Base-by-base conservation (phyloP, 2,329 filamentous ascomycete genomes). In the Nothophaeocryptopus gaeumannii region DNA sequence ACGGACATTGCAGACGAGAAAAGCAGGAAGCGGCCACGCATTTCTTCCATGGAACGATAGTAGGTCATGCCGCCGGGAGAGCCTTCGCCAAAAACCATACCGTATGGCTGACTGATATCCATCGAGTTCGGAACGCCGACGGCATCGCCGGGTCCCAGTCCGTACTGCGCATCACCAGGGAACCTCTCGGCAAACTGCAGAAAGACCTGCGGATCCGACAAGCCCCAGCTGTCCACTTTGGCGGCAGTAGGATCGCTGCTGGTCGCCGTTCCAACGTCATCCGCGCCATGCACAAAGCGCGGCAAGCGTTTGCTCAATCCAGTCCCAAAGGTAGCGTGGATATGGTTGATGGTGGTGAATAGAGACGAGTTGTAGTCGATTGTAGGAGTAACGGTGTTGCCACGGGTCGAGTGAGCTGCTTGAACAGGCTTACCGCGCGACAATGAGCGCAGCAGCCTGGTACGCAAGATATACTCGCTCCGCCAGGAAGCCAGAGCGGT, bases 401-500 rank as follows among this genome's bases (percentile, higher is more conserved):
- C 78, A 15, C 80, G 75, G 14, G 76, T 69, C 5, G 79, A 71
- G 9, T 82, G 80, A 39, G 75, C 70, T 8, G 75, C 73, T 33
- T 84, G 78, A 11, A 73, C 67, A 20, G 92, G 89, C 65, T 91
- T 95, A 43, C 92, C 93, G 52, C 89, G 84, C 39, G 80, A 80
- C 50, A 97, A 75, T 54, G 88, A 93, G 38, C 90, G 82, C 45
- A 97, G 74, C 44, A 97, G 79, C 39, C 89, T 82, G 2, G 90
- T 96, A 39, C 93, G 81, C 49, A 96, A 73, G 40, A 97, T 86
- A 64, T 97, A 99, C 69, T 99, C 93, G 70, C 89, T 96, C 60
- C 92, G 82, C 92, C 93, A 97, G 8, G 91, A 93, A n/a, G 90
- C 87, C 54, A 91, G 73, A 3, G 84, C 78, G 8, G 88, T 95